Base-by-base conservation (phyloP, 768 basidiomycete species). In the Leucosporidium scottii region DNA sequence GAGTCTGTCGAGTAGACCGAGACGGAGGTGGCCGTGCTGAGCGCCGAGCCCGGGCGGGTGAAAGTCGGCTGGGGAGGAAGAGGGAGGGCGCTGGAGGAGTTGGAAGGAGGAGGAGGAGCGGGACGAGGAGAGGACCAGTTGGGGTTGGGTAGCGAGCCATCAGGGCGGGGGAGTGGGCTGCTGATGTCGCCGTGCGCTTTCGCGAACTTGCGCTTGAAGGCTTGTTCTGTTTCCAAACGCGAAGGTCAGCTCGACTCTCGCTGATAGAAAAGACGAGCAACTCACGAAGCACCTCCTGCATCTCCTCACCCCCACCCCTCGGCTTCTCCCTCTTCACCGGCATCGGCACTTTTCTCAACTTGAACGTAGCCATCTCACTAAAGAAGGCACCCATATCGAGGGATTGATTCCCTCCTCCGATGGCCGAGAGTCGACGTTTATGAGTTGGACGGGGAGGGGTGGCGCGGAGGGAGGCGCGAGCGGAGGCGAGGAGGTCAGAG, bases 151-250 rank as follows among this genome's bases (percentile, higher is more conserved):
- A 4, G 57, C 44, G 25, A 25, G 17, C 27, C 5, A 12, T 1
- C 44, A n/a, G 9, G 39, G 59, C 20, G 25, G 7, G 15, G 39
- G 44, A 12, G 59, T 48, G n/a, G 39, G 39, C 39, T 44, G 8
- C 8, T 9, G 39, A 44, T 44, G 15, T 44, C 34, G 34, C 15
- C 39, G 44, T 59, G 39, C 4, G 39, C 39, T 44, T 59, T 59
- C 1, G 39, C 59, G 15, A 59, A 59, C 44, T 59, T 59, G 25
- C 44, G 39, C 44, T 59, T 44, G 59, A 59, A 59, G 6, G 59
- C 59, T 59, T 59, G 39, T 21, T 59, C 59, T 48, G 27, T 4
- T n/a, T n/a, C n/a, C n/a, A n/a, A n/a, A n/a, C n/a, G n/a, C n/a
- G n/a, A n/a, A n/a, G n/a, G n/a, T n/a, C n/a, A n/a, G n/a, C n/a